Evolutionary conservation across 768 basidiomycete species (phyloP).

Genomic region (Tulasnella sp.): DNA sequence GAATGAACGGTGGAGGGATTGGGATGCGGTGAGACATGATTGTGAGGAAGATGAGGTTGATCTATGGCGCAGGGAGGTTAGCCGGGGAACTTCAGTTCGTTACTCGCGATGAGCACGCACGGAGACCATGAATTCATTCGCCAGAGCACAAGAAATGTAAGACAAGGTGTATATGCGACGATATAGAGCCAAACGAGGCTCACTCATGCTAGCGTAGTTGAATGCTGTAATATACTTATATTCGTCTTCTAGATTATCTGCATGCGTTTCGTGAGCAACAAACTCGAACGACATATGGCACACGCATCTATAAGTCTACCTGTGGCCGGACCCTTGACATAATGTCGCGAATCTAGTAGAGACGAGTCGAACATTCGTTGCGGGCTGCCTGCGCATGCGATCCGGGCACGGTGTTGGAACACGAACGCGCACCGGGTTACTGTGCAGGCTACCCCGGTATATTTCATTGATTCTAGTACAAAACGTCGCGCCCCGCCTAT

Average conservation of each 20-base stretch:
- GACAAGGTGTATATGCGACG: background rate
- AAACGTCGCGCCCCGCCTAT: background rate
- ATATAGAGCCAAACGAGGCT: background rate
- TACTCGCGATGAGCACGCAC: background rate
- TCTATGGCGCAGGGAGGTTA: background rate
- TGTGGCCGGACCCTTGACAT: constrained; percentile 1
- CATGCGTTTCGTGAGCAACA: background rate
- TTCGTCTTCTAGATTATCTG: constrained; percentile 11
- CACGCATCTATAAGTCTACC: background rate
- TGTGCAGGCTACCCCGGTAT: background rate
- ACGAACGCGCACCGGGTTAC: background rate
- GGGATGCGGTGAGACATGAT: constrained; percentile 10
- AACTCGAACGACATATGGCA: too few species aligned
- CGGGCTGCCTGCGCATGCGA: background rate
- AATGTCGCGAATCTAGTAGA: background rate
- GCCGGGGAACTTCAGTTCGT: background rate
- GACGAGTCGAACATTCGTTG: background rate
- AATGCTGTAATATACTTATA: constrained; percentile 1
- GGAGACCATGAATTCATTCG: constrained; percentile 20
- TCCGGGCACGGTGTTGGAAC: background rate
- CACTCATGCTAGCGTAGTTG: constrained; percentile 22
- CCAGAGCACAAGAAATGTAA: background rate
- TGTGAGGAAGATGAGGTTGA: constrained; percentile 9
- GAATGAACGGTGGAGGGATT: constrained; percentile 13
- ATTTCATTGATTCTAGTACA: background rate